Percentiles rank a stretch among this genome's conserved stretches.
Evolutionary conservation across 2,329 filamentous ascomycete species (phyloP).

Genomic region (Fusarium solani-melongenae): DNA sequence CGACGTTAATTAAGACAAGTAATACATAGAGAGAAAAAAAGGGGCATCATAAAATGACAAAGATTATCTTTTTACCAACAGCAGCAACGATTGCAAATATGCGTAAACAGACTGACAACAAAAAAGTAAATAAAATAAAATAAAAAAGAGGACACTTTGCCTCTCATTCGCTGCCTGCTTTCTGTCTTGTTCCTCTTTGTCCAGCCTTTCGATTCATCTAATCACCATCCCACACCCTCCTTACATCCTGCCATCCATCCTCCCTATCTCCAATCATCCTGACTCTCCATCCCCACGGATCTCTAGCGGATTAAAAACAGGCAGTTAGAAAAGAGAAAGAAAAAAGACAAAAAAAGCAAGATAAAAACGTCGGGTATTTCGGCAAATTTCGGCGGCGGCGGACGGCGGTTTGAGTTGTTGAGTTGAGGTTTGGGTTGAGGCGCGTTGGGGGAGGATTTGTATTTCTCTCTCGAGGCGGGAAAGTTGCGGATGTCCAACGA

Average conservation of each 20-base stretch:
- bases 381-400: slow-evolving; percentile 22
- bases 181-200: slow-evolving; percentile 6
- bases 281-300: not conserved
- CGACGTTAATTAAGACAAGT: slow-evolving; percentile 33
- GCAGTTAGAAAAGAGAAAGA: not conserved
- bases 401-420: slow-evolving; percentile 8
- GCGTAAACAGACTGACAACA: not conserved
- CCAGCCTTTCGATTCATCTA: not conserved
- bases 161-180: slow-evolving; percentile 27
- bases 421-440: not conserved
- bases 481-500: not conserved
- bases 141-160: slow-evolving; percentile 21
- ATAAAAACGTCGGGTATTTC: slow-evolving; percentile 33
- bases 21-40: slow-evolving; percentile 8
- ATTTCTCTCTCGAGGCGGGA: not conserved
- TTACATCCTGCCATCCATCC: not conserved
- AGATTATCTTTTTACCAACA: not conserved
- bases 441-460: not conserved
- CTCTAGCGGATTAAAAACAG: not conserved
- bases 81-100: not conserved
- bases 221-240: not conserved
- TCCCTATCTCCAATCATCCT: not conserved
- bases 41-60: not conserved
- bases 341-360: slow-evolving; percentile 6
- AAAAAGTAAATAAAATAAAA: not conserved